phyloP scores from a whole-genome alignment of 805 yeast genomes.

The Brettanomyces custersianus region DNA sequence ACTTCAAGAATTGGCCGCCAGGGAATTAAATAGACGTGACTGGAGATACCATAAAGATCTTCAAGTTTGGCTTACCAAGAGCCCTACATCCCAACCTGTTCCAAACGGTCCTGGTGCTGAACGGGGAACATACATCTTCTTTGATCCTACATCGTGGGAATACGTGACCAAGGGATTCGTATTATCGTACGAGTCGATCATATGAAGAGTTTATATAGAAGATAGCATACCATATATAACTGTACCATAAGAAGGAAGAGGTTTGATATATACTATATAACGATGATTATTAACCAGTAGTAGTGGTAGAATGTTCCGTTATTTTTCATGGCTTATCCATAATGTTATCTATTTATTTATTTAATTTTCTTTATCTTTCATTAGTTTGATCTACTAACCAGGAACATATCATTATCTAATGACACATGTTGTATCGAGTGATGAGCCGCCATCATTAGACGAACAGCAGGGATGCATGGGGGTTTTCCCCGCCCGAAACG shows the following conservation, averaged over 20 bases:
- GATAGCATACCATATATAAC: too few species aligned
- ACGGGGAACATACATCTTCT: conserved; percentile 86
- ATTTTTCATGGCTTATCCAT: too few species aligned
- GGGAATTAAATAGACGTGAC: conserved; percentile 83
- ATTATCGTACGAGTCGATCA: conserved; percentile 37
- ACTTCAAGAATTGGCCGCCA: conserved; percentile 86
- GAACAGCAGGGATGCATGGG: too few species aligned
- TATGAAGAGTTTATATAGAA: conserved; percentile 13
- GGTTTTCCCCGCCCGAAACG: too few species aligned
- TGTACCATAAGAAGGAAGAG: background rate
- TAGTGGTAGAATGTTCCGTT: too few species aligned
- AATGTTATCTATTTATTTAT: too few species aligned
- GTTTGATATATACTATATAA: background rate
- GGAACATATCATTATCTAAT: too few species aligned
- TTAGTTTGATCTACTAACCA: too few species aligned
- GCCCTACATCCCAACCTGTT: conserved; percentile 74
- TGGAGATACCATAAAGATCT: conserved; percentile 97
- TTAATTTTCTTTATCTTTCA: too few species aligned
- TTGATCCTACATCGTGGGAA: conserved; percentile 95
- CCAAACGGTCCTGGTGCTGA: conserved; percentile 77
- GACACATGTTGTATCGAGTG: too few species aligned
- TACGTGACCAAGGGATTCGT: conserved; percentile 68
- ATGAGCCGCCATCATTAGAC: too few species aligned
- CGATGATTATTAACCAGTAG: background rate
- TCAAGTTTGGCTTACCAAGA: conserved; percentile 95